Conservation (phyloP, 2,329 filamentous ascomycete genomes). For the Penicillium sp. region DNA sequence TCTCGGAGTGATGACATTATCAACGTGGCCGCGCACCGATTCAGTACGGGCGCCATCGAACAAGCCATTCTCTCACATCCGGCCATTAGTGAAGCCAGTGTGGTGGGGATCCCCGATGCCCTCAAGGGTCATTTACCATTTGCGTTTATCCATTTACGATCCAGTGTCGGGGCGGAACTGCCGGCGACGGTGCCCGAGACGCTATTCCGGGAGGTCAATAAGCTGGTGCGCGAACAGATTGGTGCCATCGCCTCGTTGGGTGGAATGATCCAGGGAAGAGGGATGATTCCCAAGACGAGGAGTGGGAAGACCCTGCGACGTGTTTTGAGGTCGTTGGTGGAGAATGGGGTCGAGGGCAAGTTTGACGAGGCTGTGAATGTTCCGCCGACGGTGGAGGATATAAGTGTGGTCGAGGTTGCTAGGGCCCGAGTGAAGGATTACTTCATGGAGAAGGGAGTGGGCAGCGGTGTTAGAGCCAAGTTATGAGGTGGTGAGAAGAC, state of each 20-base stretch:
- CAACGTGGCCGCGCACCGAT: slow-evolving; percentile 88
- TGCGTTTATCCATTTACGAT: slow-evolving; percentile 66
- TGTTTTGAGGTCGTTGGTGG: slow-evolving; percentile 74
- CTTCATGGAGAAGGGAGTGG: slow-evolving; percentile 43
- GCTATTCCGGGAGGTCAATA: slow-evolving; percentile 42
- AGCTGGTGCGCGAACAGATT: slow-evolving; percentile 69
- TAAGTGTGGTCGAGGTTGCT: slow-evolving; percentile 66
- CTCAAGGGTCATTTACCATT: slow-evolving; percentile 90
- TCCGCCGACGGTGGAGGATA: slow-evolving; percentile 82
- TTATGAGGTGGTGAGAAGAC: background rate
- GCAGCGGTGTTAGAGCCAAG: background rate
- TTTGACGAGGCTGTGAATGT: slow-evolving; percentile 66
- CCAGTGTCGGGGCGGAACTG: slow-evolving; percentile 44
- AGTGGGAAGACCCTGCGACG: slow-evolving; percentile 86
- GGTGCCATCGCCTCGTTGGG: slow-evolving; percentile 81
- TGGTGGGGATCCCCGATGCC: slow-evolving; percentile 76
- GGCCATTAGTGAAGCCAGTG: slow-evolving; percentile 72
- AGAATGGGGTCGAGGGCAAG: slow-evolving; percentile 70
- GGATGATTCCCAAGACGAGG: slow-evolving; percentile 85
- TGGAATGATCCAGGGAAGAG: slow-evolving; percentile 75
- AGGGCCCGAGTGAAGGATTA: slow-evolving; percentile 67
- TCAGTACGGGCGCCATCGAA: slow-evolving; percentile 84
- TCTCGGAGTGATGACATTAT: slow-evolving; percentile 74
- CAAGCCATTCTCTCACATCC: slow-evolving; percentile 82
- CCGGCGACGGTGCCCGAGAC: slow-evolving; percentile 35